These are phyloP conservation scores for Aethionema arabicum DNA, from an alignment of 345 rosid genomes.

Conservation along the genomic window DNA sequence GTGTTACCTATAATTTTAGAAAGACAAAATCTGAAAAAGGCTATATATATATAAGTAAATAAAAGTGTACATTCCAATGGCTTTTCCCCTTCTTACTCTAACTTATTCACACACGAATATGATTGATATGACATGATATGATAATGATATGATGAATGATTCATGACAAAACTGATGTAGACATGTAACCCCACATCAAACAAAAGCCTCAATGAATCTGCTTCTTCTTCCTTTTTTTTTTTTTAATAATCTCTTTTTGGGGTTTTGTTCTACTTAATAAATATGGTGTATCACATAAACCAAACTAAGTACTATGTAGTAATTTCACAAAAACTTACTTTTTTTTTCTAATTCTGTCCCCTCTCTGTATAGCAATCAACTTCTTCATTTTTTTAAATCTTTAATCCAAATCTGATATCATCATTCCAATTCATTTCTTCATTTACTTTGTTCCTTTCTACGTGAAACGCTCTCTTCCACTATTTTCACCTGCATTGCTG, in stretches of 20 bases:
- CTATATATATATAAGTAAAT: too few relatives aligned
- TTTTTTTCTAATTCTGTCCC: constrained; percentile 33
- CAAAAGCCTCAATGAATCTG: constrained; percentile 32
- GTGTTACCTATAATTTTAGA: too few relatives aligned
- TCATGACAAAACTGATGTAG: constrained; percentile 30
- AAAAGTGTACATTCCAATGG: background rate
- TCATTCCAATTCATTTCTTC: constrained; percentile 16
- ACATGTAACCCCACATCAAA: constrained; percentile 8
- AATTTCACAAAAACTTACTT: constrained; percentile 35
- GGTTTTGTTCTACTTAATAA: constrained; percentile 29
- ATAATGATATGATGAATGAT: constrained; percentile 27
- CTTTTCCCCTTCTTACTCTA: background rate
- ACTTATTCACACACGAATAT: constrained; percentile 2
- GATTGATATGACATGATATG: constrained; percentile 26
- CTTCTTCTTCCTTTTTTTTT: background rate
- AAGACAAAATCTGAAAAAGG: too few relatives aligned
- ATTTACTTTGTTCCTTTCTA: constrained; percentile 30
- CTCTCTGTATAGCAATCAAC: constrained; percentile 26
- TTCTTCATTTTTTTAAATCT: constrained; percentile 13
- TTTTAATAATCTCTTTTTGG: constrained; percentile 5
- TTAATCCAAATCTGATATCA: constrained; percentile 20
- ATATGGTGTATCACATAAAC: constrained; percentile 30
- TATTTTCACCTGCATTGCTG: constrained; percentile 96
- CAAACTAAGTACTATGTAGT: constrained; percentile 34
- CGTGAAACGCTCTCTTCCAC: constrained; percentile 51